phyloP scores from a whole-genome alignment of 2,329 filamentous ascomycete genomes.

The Periconia sp. region DNA sequence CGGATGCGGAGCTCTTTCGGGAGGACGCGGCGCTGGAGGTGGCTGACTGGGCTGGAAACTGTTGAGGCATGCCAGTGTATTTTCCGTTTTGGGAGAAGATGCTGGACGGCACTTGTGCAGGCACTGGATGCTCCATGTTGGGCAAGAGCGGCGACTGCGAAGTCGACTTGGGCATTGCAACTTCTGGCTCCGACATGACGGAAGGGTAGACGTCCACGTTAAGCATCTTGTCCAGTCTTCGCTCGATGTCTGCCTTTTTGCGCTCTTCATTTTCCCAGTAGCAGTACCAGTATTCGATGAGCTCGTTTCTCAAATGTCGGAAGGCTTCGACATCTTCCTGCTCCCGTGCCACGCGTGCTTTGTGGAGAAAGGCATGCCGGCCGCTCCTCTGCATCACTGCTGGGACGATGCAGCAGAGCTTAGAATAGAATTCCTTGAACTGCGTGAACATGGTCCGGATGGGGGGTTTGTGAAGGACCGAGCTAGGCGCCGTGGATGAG shows the following conservation, averaged over 20 bases:
- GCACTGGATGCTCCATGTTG: not conserved
- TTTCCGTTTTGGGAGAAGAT: too few relatives aligned
- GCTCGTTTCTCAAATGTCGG: slow-evolving; percentile 25
- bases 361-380: slow-evolving; percentile 31
- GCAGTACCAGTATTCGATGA: slow-evolving; percentile 30
- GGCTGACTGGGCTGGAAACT: not conserved
- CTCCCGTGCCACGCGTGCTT: slow-evolving; percentile 38
- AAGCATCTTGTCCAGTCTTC: slow-evolving; percentile 19
- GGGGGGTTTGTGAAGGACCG: slow-evolving; percentile 20
- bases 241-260: slow-evolving; percentile 24
- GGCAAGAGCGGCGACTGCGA: not conserved
- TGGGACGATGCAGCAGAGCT: slow-evolving; percentile 19
- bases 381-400: slow-evolving; percentile 13
- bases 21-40: not conserved
- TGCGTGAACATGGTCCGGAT: slow-evolving; percentile 35
- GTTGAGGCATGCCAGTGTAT: not conserved
- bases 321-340: slow-evolving; percentile 33
- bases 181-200: not conserved
- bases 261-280: slow-evolving; percentile 28
- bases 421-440: slow-evolving; percentile 36
- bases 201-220: slow-evolving; percentile 28
- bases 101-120: too few relatives aligned
- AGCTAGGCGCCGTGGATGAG: slow-evolving; percentile 6
- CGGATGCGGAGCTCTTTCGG: not conserved
- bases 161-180: not conserved